Percentiles rank a stretch among this genome's conserved stretches.
These are phyloP conservation scores for Syzygium oleosum DNA, from an alignment of 345 rosid species.

Conservation along the genomic window DNA sequence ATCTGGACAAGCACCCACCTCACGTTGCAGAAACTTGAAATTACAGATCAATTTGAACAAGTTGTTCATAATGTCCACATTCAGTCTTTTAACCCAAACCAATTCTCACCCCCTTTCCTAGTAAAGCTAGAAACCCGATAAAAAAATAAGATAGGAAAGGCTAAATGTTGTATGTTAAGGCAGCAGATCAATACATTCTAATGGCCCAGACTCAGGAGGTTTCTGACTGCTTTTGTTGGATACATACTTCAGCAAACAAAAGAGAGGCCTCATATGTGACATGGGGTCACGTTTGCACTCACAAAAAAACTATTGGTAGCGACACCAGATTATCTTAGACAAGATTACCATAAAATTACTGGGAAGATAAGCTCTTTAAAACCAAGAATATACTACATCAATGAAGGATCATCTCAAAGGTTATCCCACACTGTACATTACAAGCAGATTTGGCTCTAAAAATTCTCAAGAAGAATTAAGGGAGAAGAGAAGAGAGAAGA, in stretches of 20 bases:
- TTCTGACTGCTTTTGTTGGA: neutral
- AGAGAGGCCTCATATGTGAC: neutral
- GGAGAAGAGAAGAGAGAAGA: neutral
- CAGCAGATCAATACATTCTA: neutral
- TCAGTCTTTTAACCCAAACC: neutral
- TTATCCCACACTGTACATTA: neutral
- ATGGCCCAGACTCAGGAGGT: neutral
- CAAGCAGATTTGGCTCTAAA: neutral
- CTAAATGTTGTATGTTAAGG: neutral
- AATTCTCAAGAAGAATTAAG: neutral
- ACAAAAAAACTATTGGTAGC: neutral
- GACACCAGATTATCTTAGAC: neutral
- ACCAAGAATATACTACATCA: neutral
- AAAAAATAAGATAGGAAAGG: neutral
- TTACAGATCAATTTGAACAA: neutral
- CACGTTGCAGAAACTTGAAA: neutral
- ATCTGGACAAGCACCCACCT: neutral
- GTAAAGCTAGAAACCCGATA: neutral
- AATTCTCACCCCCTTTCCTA: neutral
- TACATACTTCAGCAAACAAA: neutral
- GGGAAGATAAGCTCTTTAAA: neutral
- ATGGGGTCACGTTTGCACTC: neutral
- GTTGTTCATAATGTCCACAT: neutral
- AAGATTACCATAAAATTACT: neutral
- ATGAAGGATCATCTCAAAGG: neutral